Evolutionary conservation across 2,329 filamentous ascomycete species (phyloP), one percentile per base, ranked within the genome.

Genomic region (Claviceps paspali): DNA sequence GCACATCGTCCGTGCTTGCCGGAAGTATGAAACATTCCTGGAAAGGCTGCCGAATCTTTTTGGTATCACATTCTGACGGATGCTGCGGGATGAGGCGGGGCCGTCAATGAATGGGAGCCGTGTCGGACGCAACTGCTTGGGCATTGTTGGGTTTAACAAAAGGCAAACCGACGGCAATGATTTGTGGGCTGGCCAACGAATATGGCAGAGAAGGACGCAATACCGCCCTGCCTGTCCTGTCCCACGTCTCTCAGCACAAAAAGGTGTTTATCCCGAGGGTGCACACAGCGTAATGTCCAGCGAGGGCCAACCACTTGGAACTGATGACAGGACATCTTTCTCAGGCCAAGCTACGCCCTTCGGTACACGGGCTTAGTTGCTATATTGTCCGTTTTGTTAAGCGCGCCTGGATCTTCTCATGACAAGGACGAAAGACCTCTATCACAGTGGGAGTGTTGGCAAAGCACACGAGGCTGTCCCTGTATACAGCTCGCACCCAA

Each of bases 141-240:
- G 37, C 35, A 28, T 27, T 33, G 11, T 27, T 36, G 29, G 30
- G 37, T 39, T 39, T 35, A 37, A 42, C 37, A 35, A 34, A 28
- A 33, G 33, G 37, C 40, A 42, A 38, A 40, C 38, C 34, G 21
- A 32, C 22, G 26, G 21, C 39, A 36, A 24, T 35, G 35, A 28
- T 27, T 29, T 34, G 34, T 35, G 27, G 22, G 24, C 14, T 31
- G 6, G 39, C 29, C 27, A 32, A 28, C 19, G 21, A 38, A 29
- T 17, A 17, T 30, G 30, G 34, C 10, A 30, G 22, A 24, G 21
- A 28, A 40, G 19, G 23, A 12, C n/a, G 24, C 27, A 33, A 17
- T 39, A 19, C 24, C n/a, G n/a, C n/a, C n/a, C n/a, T n/a, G n/a
- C n/a, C n/a, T n/a, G n/a, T n/a, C n/a, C n/a, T 38, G 36, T 32